Evolutionary conservation across 2,329 filamentous ascomycete species (phyloP).

Genomic region (Botrytis galanthina): DNA sequence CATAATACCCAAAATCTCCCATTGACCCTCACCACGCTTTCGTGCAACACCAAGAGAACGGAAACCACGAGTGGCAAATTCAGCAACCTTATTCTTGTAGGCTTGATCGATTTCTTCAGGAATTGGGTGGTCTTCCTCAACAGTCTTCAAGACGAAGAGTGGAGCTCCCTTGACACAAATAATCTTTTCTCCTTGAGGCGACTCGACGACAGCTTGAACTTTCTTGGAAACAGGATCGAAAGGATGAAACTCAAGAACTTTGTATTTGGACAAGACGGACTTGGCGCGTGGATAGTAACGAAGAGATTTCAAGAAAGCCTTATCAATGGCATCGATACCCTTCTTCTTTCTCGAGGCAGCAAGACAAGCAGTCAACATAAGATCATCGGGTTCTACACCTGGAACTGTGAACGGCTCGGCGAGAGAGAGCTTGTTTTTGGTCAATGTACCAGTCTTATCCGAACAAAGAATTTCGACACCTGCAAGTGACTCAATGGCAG

Average conservation of each 20-base stretch:
- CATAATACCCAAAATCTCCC: constrained; percentile 95
- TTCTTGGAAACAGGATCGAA: constrained; percentile 95
- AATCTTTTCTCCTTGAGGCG: constrained; percentile 78
- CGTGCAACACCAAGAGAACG: constrained; percentile 90
- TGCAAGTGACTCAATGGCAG: constrained; percentile 86
- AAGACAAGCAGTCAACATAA: constrained; percentile 89
- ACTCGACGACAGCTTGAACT: constrained; percentile 79
- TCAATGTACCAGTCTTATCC: constrained; percentile 90
- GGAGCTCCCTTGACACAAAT: constrained; percentile 90
- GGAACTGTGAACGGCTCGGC: constrained; percentile 79
- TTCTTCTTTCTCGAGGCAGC: constrained; percentile 93
- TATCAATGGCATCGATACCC: constrained; percentile 92
- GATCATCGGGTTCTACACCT: constrained; percentile 80
- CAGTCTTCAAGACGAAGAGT: constrained; percentile 81
- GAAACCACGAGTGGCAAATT: constrained; percentile 91
- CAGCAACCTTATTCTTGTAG: constrained; percentile 90
- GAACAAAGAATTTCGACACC: constrained; percentile 93
- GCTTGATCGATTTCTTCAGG: constrained; percentile 73
- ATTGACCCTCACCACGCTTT: constrained; percentile 76
- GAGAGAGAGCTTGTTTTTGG: constrained; percentile 90
- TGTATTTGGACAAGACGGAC: constrained; percentile 76
- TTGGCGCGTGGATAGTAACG: constrained; percentile 81
- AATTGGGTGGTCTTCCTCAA: constrained; percentile 80
- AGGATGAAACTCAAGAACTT: constrained; percentile 78
- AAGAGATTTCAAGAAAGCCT: constrained; percentile 86